Conservation (phyloP, 164 flowering plant genomes). For the Liriodendron chinense region DNA sequence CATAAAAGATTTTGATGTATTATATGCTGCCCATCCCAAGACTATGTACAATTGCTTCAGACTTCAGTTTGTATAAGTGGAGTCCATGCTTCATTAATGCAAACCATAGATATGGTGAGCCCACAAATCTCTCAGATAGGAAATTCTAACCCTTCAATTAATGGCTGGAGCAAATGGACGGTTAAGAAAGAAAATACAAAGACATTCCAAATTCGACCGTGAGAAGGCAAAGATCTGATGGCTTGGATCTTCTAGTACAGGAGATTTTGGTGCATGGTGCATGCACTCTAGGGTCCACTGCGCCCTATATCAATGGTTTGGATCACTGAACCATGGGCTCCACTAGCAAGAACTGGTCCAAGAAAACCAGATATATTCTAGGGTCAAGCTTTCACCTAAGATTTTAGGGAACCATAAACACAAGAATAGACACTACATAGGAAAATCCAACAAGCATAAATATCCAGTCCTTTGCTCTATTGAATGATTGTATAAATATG, state of each 20-base stretch:
- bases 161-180: background rate
- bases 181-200: background rate
- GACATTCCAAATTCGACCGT: background rate
- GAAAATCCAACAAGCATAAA: background rate
- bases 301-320: background rate
- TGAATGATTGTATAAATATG: background rate
- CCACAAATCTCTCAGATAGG: background rate
- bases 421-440: background rate
- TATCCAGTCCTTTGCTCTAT: background rate
- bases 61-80: too few relatives aligned
- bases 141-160: background rate
- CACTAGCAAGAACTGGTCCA: background rate
- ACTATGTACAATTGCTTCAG: too few relatives aligned
- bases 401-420: background rate
- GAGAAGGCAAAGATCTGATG: background rate
- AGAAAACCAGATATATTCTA: background rate
- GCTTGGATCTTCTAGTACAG: background rate
- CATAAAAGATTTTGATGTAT: too few relatives aligned
- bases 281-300: background rate
- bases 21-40: too few relatives aligned
- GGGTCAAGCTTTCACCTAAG: background rate
- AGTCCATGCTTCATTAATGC: too few relatives aligned
- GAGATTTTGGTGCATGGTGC: background rate
- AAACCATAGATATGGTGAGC: too few relatives aligned
- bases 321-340: background rate